phyloP scores from a whole-genome alignment of 139 green algal species.

The Spirogloea muscicola region DNA sequence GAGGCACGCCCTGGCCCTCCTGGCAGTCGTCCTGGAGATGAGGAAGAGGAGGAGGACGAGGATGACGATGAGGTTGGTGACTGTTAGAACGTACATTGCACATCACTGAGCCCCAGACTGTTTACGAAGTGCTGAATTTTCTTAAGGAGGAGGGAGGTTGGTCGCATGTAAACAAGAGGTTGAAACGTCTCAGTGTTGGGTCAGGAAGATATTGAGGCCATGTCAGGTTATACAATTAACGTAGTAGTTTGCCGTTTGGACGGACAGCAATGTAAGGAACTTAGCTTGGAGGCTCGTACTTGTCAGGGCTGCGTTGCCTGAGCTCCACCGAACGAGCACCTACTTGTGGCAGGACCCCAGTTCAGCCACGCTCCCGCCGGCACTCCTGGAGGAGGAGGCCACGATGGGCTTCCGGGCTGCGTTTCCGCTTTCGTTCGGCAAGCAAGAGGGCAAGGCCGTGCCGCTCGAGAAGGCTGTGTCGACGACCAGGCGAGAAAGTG shows the following conservation, averaged over 20 bases:
- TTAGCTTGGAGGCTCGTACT: no score
- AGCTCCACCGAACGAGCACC: no score
- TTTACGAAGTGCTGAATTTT: neutral
- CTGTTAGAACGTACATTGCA: no score
- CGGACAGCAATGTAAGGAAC: neutral
- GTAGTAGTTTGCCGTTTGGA: neutral
- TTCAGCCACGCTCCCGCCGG: no score
- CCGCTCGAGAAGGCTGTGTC: conserved; percentile 17
- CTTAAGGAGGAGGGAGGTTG: neutral
- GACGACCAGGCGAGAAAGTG: conserved; percentile 15
- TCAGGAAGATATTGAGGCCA: neutral
- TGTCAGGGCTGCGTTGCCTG: no score
- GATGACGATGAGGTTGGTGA: conserved; percentile 3
- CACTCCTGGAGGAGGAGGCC: conserved; percentile 25
- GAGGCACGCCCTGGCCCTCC: no score
- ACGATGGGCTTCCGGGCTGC: conserved; percentile 6
- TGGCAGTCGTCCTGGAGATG: no score
- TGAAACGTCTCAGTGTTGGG: no score
- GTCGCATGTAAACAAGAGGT: no score
- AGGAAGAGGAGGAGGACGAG: neutral
- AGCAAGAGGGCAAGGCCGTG: conserved; percentile 25
- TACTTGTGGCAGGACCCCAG: no score
- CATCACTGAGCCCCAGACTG: no score
- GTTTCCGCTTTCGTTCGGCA: conserved; percentile 31
- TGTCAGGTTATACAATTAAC: neutral